Base-by-base conservation (phyloP, 2,329 filamentous ascomycete species). In the Ustulina deusta region DNA sequence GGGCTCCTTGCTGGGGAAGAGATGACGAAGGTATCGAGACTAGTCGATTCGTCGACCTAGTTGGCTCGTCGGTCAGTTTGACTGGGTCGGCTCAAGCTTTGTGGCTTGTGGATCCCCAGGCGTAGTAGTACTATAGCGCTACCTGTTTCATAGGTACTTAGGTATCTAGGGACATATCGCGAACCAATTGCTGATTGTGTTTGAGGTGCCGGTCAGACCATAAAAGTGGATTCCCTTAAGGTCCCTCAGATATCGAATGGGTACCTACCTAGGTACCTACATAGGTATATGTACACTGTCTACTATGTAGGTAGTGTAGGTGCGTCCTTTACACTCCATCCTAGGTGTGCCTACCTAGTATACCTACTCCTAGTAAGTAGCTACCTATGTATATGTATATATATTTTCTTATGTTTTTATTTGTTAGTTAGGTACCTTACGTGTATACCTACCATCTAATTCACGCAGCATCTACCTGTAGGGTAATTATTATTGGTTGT, bases 41-140 rank as follows among this genome's bases (percentile, higher is more conserved):
- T 40, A 15, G 27, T 1, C 38, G n/a, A 25, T 48, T 25, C 22
- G 22, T 25, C 22, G n/a, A n/a, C n/a, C n/a, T n/a, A n/a, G n/a
- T n/a, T 20, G 44, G 20, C 10, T 20, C 20, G 44, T 25, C 22
- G 44, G 7, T 46, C 42, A 20, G 44, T 48, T 34, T 29, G 38
- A 60, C 46, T 48, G 46, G 64, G 59, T 63, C 44, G 54, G 46
- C 38, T 59, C 51, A 68, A 68, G 65, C 65, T 68, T 65, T 64
- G 65, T 65, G 65, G 65, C 61, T 65, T 51, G 17, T 25, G 27
- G 25, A 22, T 48, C 38, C 51, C 42, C n/a, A n/a, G n/a, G n/a
- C n/a, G n/a, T n/a, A n/a, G n/a, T n/a, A n/a, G n/a, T n/a, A n/a
- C n/a, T n/a, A n/a, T n/a, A n/a, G n/a, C n/a, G n/a, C n/a, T n/a